Conservation (phyloP, 2,329 filamentous ascomycete species). For the Arachnomyces sp. region DNA sequence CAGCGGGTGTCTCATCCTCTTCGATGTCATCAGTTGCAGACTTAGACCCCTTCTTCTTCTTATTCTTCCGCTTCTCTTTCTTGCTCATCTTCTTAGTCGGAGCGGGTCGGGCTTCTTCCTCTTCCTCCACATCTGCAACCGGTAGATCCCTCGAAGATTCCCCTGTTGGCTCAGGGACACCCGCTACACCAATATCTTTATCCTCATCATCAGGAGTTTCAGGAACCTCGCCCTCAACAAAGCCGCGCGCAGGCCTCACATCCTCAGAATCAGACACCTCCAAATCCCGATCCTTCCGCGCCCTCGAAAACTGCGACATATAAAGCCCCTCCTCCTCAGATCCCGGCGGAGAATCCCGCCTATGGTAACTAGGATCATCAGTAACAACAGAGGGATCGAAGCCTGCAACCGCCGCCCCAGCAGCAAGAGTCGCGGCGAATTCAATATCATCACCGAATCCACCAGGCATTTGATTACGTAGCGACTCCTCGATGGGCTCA, state of each 20-base stretch:
- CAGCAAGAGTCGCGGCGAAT: conserved; percentile 62
- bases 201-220: conserved; percentile 5
- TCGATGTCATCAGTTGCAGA: conserved; percentile 6
- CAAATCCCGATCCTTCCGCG: conserved; percentile 12
- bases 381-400: conserved; percentile 65
- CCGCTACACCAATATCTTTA: neutral
- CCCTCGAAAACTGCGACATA: neutral
- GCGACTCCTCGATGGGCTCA: too few species aligned
- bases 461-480: conserved; percentile 53
- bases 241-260: conserved; percentile 3
- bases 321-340: conserved; percentile 6
- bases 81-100: conserved; percentile 36
- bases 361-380: conserved; percentile 55
- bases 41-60: conserved; percentile 16
- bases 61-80: conserved; percentile 26
- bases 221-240: conserved; percentile 10
- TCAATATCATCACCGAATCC: conserved; percentile 59
- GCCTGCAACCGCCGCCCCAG: conserved; percentile 58
- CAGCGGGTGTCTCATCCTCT: neutral
- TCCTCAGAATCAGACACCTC: conserved; percentile 13
- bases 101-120: neutral
- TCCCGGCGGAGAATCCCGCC: conserved; percentile 31
- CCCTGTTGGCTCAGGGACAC: neutral
- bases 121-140: neutral
- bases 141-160: neutral